phyloP scores from a whole-genome alignment of 345 rosid species.

The Euphorbia tirucalli region DNA sequence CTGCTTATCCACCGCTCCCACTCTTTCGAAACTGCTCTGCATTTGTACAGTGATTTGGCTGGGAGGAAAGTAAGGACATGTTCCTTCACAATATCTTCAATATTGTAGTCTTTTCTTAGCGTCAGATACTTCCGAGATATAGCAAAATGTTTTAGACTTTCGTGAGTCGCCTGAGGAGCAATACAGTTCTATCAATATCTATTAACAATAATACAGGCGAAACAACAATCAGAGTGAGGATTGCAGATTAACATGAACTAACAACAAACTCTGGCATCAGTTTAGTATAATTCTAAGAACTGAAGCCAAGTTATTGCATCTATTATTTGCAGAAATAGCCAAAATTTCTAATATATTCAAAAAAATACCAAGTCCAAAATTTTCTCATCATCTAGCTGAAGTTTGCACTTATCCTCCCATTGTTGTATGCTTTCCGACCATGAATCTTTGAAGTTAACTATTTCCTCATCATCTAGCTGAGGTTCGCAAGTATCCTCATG shows the following conservation, averaged over 20 bases:
- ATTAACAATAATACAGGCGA: constrained; percentile 4
- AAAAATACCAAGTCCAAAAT: background rate
- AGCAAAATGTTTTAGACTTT: background rate
- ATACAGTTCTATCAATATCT: background rate
- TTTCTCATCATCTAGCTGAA: too few relatives aligned
- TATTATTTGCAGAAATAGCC: too few relatives aligned
- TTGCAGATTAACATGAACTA: background rate
- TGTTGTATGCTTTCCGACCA: too few relatives aligned
- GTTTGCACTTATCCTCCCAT: too few relatives aligned
- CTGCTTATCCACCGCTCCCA: constrained; percentile 33
- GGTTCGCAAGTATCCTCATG: too few relatives aligned
- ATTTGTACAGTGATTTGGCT: constrained; percentile 41
- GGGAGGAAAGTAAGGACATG: constrained; percentile 40
- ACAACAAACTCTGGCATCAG: background rate
- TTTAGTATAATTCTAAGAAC: background rate
- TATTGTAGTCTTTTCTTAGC: background rate
- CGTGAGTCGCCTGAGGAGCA: background rate
- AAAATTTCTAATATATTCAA: background rate
- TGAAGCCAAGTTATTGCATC: background rate
- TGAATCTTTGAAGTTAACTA: too few relatives aligned
- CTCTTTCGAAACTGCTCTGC: constrained; percentile 38
- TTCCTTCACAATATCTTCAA: constrained; percentile 26
- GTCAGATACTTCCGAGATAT: background rate
- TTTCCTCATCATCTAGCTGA: too few relatives aligned
- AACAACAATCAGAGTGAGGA: background rate